Conservation (phyloP, 1,284 basidiomycete species). For the Uromyces viciae-fabae region DNA sequence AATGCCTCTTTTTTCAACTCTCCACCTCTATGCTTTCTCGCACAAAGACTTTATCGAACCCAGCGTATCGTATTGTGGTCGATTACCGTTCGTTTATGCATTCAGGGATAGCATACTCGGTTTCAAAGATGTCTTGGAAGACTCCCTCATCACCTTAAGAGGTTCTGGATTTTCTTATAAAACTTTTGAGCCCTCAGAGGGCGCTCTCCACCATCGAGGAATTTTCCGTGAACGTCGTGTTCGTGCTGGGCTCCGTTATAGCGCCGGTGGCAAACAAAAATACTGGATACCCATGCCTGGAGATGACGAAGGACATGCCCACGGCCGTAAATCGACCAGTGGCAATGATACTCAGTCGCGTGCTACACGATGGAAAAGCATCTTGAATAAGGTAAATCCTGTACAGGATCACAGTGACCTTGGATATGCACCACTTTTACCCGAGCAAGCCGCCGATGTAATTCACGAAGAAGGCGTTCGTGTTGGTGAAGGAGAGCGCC, state of each 20-base stretch:
- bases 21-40: constrained; percentile 83
- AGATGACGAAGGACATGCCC: constrained; percentile 54
- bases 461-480: constrained; percentile 61
- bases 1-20: constrained; percentile 94
- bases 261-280: constrained; percentile 70
- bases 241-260: constrained; percentile 82
- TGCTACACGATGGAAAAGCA: constrained; percentile 18
- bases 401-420: constrained; percentile 53
- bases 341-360: constrained; percentile 15
- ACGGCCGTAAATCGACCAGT: constrained; percentile 45
- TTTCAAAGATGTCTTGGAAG: constrained; percentile 78
- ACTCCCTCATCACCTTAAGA: constrained; percentile 74
- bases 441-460: constrained; percentile 65
- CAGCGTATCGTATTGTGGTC: constrained; percentile 67
- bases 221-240: constrained; percentile 75
- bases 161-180: constrained; percentile 92
- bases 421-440: constrained; percentile 71
- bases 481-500: constrained; percentile 12
- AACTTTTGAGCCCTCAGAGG: constrained; percentile 90
- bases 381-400: constrained; percentile 37
- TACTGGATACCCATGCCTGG: constrained; percentile 63
- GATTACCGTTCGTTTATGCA: constrained; percentile 80
- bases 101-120: constrained; percentile 70
- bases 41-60: constrained; percentile 72
- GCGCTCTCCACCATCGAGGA: constrained; percentile 76